A percentile compares a stretch with the other conserved stretches of the same genome.
phyloP scores from a whole-genome alignment of 352 stramenopile genomes.

The Globisporangium solare region DNA sequence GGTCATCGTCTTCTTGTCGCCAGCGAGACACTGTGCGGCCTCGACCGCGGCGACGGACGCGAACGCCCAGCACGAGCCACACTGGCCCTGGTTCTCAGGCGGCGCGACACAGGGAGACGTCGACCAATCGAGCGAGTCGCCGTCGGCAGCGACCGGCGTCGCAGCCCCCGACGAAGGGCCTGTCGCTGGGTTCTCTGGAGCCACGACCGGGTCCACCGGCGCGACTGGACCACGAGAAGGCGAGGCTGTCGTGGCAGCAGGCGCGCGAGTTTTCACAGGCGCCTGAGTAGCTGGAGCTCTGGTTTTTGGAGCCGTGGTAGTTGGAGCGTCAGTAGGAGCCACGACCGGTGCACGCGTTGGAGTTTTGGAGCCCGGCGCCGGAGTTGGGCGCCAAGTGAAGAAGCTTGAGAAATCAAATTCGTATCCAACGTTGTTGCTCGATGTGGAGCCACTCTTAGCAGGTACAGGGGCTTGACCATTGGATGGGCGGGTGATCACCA shows the following conservation, averaged over 20 bases:
- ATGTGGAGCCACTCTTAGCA: background rate
- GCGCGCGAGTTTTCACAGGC: background rate
- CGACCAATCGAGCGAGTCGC: constrained; percentile 36
- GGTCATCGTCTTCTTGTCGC: constrained; percentile 48
- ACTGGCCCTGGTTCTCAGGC: constrained; percentile 94
- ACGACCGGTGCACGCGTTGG: background rate
- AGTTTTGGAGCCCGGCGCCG: background rate
- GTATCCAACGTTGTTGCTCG: constrained; percentile 1
- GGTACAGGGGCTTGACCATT: background rate
- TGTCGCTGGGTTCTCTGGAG: constrained; percentile 4
- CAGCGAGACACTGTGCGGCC: constrained; percentile 79
- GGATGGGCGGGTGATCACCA: too few species aligned
- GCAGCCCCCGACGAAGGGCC: constrained; percentile 2
- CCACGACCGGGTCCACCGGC: background rate
- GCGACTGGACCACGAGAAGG: background rate
- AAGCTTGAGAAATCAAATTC: constrained; percentile 7
- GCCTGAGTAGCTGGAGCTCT: background rate
- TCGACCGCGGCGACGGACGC: constrained; percentile 88
- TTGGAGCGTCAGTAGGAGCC: background rate
- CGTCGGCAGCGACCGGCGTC: constrained; percentile 10
- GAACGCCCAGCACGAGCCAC: constrained; percentile 96
- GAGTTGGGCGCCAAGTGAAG: constrained; percentile 1
- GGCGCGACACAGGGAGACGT: constrained; percentile 29
- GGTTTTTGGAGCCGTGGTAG: background rate
- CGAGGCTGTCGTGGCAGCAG: background rate